These are phyloP conservation scores for Auxenochlorella pyrenoidosa DNA, from an alignment of 139 green algal genomes.

Conservation along the genomic window DNA sequence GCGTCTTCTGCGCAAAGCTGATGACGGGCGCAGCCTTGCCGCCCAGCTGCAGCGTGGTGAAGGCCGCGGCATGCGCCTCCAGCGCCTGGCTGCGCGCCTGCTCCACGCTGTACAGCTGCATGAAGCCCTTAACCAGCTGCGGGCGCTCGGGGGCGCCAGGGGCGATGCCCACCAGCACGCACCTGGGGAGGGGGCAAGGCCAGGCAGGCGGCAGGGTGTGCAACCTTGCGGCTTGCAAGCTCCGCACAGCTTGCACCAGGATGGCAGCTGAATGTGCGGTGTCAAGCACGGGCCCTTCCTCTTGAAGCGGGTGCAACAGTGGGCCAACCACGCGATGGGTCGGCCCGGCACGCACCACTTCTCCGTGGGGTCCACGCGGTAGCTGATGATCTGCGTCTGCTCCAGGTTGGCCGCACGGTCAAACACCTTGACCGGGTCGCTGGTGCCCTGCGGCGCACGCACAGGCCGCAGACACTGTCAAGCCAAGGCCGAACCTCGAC, in stretches of 20 bases:
- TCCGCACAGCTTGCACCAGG: no score
- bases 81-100: constrained; percentile 96
- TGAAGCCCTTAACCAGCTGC: constrained; percentile 96
- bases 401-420: constrained; percentile 95
- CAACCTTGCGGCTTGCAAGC: neutral
- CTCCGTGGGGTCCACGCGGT: constrained; percentile 82
- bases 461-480: neutral
- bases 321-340: no score
- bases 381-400: constrained; percentile 98
- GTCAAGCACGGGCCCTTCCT: no score
- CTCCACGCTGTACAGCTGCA: constrained; percentile 99
- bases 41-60: constrained; percentile 85
- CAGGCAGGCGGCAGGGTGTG: neutral
- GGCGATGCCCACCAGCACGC: constrained; percentile 96
- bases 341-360: constrained; percentile 87
- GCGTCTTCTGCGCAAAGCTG: constrained; percentile 96
- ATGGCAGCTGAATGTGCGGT: no score
- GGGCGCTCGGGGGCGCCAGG: constrained; percentile 93
- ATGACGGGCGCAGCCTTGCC: constrained; percentile 87
- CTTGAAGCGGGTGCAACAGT: no score
- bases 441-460: constrained; percentile 51
- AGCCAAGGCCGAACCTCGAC: neutral
- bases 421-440: constrained; percentile 95
- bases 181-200: neutral
- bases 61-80: constrained; percentile 96